Conservation (phyloP, 768 basidiomycete genomes). For the Calocera cornea region DNA sequence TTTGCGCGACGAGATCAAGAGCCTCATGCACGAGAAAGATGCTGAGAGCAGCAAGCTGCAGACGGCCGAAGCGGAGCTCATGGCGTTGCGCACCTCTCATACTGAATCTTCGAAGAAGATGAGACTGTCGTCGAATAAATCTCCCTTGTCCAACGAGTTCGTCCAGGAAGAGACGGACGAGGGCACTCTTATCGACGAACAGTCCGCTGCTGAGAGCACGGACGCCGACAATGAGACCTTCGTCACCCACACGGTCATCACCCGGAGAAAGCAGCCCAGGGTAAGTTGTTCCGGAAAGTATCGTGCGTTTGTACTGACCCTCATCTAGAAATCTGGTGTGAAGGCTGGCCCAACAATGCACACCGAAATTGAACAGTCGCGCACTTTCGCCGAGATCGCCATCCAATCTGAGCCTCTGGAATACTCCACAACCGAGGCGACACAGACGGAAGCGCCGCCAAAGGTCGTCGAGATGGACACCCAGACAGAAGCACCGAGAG, state of each 20-base stretch:
- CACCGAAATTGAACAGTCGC: neutral
- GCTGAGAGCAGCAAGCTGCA: neutral
- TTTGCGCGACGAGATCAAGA: neutral
- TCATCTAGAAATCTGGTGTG: neutral
- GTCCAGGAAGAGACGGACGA: neutral
- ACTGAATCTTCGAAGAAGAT: neutral
- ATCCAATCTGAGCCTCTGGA: neutral
- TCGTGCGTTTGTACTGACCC: neutral
- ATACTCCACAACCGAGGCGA: neutral
- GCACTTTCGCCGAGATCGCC: neutral
- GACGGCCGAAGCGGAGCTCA: neutral
- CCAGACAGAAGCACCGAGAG: neutral
- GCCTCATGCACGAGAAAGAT: neutral
- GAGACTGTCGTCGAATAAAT: neutral
- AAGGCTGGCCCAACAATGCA: neutral
- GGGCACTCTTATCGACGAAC: neutral
- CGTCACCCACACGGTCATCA: neutral
- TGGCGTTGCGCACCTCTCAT: neutral
- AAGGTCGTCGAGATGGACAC: neutral
- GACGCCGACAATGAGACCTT: slow-evolving; percentile 1
- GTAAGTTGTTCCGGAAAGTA: neutral
- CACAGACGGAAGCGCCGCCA: neutral
- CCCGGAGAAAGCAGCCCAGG: neutral
- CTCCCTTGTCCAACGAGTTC: neutral
- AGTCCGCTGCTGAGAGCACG: neutral